Evolutionary conservation across 2,329 filamentous ascomycete genomes (phyloP).

Genomic region (Fusarium anguioides): DNA sequence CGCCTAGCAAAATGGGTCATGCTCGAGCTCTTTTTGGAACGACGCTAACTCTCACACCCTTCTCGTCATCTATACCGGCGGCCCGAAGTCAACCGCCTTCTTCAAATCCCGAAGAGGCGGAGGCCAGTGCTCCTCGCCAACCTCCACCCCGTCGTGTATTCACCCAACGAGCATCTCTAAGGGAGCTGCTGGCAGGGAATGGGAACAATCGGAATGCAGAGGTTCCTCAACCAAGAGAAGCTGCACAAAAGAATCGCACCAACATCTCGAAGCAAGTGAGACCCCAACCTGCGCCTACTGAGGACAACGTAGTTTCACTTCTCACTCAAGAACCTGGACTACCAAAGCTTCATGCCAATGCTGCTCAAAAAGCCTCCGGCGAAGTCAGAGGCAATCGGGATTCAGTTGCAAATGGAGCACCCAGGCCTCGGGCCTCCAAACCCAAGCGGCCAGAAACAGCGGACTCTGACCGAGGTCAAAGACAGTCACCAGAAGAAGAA

Average conservation of each 20-base stretch:
- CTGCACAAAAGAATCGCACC: neutral
- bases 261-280: neutral
- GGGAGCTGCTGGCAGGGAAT: conserved; percentile 28
- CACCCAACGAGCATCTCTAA: conserved; percentile 29
- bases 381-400: neutral
- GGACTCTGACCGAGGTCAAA: neutral
- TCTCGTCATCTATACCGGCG: conserved; percentile 25
- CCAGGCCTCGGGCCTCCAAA: neutral
- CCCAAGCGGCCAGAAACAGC: neutral
- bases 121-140: neutral
- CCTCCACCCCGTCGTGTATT: conserved; percentile 18
- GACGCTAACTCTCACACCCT: conserved; percentile 47
- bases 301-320: neutral
- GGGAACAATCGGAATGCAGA: conserved; percentile 11
- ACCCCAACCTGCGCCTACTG: neutral
- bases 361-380: neutral
- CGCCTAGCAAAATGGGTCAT: conserved; percentile 49
- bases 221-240: neutral
- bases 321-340: neutral
- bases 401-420: neutral
- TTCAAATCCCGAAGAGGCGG: neutral
- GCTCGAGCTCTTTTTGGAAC: conserved; percentile 52
- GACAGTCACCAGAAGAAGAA: neutral
- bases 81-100: conserved; percentile 23
- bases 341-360: neutral